Evolutionary conservation across 108 stramenopile genomes (phyloP), one percentile per base, ranked within the genome.

Genomic region (Schizochytrium sp.): DNA sequence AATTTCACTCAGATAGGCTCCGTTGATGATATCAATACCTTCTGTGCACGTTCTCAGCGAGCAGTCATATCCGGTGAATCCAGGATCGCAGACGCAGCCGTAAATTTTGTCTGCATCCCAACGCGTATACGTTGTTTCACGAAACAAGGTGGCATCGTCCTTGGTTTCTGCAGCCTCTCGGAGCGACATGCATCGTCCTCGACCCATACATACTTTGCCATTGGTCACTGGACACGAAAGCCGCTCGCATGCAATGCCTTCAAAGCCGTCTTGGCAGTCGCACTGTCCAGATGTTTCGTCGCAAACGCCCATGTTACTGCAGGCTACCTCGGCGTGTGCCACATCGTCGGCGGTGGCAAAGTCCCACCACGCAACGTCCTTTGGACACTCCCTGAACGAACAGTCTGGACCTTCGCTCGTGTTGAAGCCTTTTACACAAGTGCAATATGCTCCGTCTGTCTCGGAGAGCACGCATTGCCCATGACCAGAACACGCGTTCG

Each of bases 341-440:
- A 90, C 4, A 29, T 53, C 34, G 88, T 91, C 44, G 43, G 76
- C 59, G 14, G 89, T 91, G 23, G 91, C 91, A 18, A 43, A 41
- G 72, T 91, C 90, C 19, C 83, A 91, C 94, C 94, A 94, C n/a
- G 94, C 91, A 23, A 87, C 69, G 2, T 91, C 94, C 19, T 41
- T 45, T 5, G 93, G 91, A 89, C 94, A 94, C 18, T 60, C 87
- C 60, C 94, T 90, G 58, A 53, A 53, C 51, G 76, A 83, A 23
- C 76, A 83, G 28, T 83, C 76, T 53, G 76, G 76, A 14, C 48
- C 76, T 53, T 14, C 23, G 19, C 43, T 53, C 48, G 45, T 83
- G 25, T 83, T 47, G 16, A n/a, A 83, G n/a, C 76, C 76, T 23
- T 3, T 53, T 6, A 53, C 45, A 45, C 76, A 83, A 4, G 19